A percentile compares a stretch with the other conserved stretches of the same genome.
Evolutionary conservation across 2,329 filamentous ascomycete genomes (phyloP).

Genomic region (Clonostachys byssicola): DNA sequence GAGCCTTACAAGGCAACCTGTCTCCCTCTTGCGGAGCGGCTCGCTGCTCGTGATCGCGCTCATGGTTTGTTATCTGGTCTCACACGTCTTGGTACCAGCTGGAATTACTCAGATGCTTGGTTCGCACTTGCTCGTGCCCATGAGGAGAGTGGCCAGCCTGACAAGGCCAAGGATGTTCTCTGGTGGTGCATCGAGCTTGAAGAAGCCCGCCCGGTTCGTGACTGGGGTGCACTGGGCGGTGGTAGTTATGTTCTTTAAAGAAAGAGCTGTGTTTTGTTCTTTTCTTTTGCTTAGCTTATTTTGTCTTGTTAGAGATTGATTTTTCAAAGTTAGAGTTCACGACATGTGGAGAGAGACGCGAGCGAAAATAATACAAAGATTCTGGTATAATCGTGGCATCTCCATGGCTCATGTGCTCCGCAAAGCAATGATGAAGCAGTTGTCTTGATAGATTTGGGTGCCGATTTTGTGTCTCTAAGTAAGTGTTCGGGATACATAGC

Average conservation of each 20-base stretch:
- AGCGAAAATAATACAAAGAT: too few relatives aligned
- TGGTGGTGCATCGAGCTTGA: slow-evolving; percentile 99
- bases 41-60: slow-evolving; percentile 87
- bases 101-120: slow-evolving; percentile 94
- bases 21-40: slow-evolving; percentile 70
- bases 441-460: too few relatives aligned
- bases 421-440: too few relatives aligned
- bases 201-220: slow-evolving; percentile 73
- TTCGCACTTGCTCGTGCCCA: slow-evolving; percentile 81
- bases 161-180: slow-evolving; percentile 86
- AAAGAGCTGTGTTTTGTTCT: too few relatives aligned
- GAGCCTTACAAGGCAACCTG: slow-evolving; percentile 53
- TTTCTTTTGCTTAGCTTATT: too few relatives aligned
- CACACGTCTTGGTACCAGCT: slow-evolving; percentile 80
- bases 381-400: too few relatives aligned
- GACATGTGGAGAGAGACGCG: too few relatives aligned
- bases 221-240: slow-evolving; percentile 68
- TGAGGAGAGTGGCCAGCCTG: slow-evolving; percentile 78
- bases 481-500: too few relatives aligned
- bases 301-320: too few relatives aligned
- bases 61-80: slow-evolving; percentile 77
- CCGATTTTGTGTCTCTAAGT: too few relatives aligned
- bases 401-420: too few relatives aligned
- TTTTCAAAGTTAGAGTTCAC: too few relatives aligned
- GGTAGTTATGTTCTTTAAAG: slow-evolving; percentile 56